These are phyloP conservation scores for Aspergillus flavus DNA, from an alignment of 2,329 filamentous ascomycete genomes.

Conservation along the genomic window DNA sequence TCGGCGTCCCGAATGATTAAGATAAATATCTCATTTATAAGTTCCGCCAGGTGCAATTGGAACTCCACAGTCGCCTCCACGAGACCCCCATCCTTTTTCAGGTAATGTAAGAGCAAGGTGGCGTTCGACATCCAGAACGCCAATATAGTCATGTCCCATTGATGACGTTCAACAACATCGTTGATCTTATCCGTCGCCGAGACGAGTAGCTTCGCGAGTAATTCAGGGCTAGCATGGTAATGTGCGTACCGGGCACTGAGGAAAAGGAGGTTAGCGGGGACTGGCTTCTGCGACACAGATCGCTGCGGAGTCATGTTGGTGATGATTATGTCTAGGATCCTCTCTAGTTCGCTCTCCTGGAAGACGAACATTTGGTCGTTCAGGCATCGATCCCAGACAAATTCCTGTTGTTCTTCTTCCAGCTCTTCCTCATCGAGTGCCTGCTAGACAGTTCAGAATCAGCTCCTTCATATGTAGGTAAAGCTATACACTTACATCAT, in stretches of 20 bases:
- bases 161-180: conserved; percentile 88
- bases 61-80: conserved; percentile 82
- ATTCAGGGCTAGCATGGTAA: conserved; percentile 86
- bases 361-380: conserved; percentile 99
- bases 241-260: conserved; percentile 94
- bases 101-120: conserved; percentile 89
- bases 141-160: conserved; percentile 99
- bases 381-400: conserved; percentile 90
- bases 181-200: conserved; percentile 96
- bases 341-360: conserved; percentile 87
- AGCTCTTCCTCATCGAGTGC: conserved; percentile 81
- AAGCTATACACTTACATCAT: conserved; percentile 65
- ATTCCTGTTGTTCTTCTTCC: conserved; percentile 88
- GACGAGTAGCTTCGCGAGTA: conserved; percentile 77
- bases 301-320: conserved; percentile 97
- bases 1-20: conserved; percentile 96
- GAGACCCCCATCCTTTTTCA: conserved; percentile 89
- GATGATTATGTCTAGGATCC: conserved; percentile 92
- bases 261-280: conserved; percentile 96
- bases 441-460: conserved; percentile 18
- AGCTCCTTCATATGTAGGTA: not conserved
- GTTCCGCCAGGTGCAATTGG: conserved; percentile 87
- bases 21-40: conserved; percentile 98
- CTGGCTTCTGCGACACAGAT: conserved; percentile 94
- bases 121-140: conserved; percentile 99